phyloP scores from a whole-genome alignment of 2,329 filamentous ascomycete genomes.

The Teratosphaeria nubilosa region DNA sequence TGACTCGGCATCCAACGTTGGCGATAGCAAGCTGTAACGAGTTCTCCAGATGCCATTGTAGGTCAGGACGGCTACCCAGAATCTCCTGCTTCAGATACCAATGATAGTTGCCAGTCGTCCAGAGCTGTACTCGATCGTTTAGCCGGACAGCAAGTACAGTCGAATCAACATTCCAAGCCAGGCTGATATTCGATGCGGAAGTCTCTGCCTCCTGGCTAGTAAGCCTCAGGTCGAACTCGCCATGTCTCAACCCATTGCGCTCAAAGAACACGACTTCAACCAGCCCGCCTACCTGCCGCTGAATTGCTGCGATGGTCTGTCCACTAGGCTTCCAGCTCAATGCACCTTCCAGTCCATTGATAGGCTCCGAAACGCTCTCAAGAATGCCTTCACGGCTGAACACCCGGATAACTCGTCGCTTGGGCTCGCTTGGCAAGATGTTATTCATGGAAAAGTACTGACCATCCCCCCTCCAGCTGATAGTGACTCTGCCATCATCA shows the following conservation, averaged over 20 bases:
- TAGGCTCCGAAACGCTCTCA: conserved; percentile 88
- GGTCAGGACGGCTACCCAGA: conserved; percentile 17
- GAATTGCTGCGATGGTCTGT: conserved; percentile 80
- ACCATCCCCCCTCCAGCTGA: conserved; percentile 93
- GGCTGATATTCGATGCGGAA: conserved; percentile 48
- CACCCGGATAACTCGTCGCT: conserved; percentile 72
- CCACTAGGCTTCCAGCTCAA: conserved; percentile 88
- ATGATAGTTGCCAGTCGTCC: conserved; percentile 96
- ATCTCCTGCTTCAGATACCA: conserved; percentile 96
- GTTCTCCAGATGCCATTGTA: conserved; percentile 75
- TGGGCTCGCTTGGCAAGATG: conserved; percentile 57
- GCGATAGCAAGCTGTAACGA: conserved; percentile 52
- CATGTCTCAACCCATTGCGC: conserved; percentile 92
- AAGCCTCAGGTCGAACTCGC: conserved; percentile 73
- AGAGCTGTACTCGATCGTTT: conserved; percentile 69
- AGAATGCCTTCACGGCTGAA: conserved; percentile 84
- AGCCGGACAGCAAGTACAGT: conserved; percentile 78
- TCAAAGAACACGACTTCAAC: conserved; percentile 90
- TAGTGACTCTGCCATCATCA: conserved; percentile 62
- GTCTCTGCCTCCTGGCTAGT: conserved; percentile 48
- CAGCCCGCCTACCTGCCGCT: conserved; percentile 53
- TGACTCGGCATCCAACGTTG: conserved; percentile 1
- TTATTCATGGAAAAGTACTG: conserved; percentile 81
- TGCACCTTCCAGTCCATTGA: conserved; percentile 78
- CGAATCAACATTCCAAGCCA: conserved; percentile 89